Evolutionary conservation across 192 early-diverging fungal genomes (phyloP).

Genomic region (Coemansia umbellata): DNA sequence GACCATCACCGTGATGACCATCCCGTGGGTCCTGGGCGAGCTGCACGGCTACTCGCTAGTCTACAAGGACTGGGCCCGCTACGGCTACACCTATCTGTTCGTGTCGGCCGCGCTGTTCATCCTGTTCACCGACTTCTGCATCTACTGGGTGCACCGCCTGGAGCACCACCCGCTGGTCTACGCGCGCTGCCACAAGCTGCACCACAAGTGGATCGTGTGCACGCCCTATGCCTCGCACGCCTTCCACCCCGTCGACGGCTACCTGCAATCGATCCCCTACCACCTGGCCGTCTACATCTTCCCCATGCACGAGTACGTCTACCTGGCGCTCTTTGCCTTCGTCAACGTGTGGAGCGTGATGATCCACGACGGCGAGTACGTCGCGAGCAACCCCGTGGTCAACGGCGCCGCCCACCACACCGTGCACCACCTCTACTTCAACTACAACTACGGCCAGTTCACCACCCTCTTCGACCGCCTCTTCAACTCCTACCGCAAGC

Average conservation of each 20-base stretch:
- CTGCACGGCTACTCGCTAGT: slow-evolving; percentile 83
- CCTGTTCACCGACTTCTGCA: slow-evolving; percentile 88
- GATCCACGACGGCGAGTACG: slow-evolving; percentile 93
- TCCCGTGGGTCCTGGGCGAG: slow-evolving; percentile 91
- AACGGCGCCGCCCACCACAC: slow-evolving; percentile 94
- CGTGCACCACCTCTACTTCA: slow-evolving; percentile 98
- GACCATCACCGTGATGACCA: slow-evolving; percentile 73
- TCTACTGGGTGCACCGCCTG: slow-evolving; percentile 96
- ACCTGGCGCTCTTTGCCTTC: slow-evolving; percentile 77
- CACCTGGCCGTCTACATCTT: slow-evolving; percentile 88
- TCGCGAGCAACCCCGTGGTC: slow-evolving; percentile 63
- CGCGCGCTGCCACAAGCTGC: slow-evolving; percentile 82
- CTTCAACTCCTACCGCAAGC: slow-evolving; percentile 66
- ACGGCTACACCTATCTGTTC: slow-evolving; percentile 73
- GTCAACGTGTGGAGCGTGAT: slow-evolving; percentile 96
- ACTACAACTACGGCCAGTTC: slow-evolving; percentile 99
- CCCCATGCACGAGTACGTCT: slow-evolving; percentile 91
- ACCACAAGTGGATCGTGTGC: slow-evolving; percentile 89
- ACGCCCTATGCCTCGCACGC: slow-evolving; percentile 94
- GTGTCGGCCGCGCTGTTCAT: slow-evolving; percentile 71
- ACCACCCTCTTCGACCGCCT: slow-evolving; percentile 90
- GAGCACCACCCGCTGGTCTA: slow-evolving; percentile 90
- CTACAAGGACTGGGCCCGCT: slow-evolving; percentile 67
- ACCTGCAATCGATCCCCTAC: slow-evolving; percentile 92
- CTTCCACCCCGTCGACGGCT: slow-evolving; percentile 94